phyloP scores from a whole-genome alignment of 2,329 filamentous ascomycete genomes.

The Metarhizium brunneum region DNA sequence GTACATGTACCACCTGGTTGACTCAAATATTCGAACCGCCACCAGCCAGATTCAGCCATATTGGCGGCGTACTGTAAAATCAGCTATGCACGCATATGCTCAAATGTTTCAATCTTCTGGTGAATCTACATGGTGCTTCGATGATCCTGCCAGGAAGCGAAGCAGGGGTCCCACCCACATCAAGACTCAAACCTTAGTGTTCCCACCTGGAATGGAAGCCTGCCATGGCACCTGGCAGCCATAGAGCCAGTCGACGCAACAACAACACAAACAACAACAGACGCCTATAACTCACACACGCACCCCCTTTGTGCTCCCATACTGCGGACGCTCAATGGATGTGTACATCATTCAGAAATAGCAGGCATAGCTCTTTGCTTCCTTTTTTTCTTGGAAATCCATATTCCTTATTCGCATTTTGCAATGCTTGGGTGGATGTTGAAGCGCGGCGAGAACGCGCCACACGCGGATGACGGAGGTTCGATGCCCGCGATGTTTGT shows the following conservation, averaged over 20 bases:
- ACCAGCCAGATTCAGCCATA: too few species aligned
- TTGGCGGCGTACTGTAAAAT: too few species aligned
- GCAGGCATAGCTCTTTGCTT: not conserved
- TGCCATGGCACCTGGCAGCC: too few species aligned
- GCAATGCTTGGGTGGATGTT: conserved; percentile 53
- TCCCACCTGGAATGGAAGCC: too few species aligned
- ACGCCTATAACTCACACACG: not conserved
- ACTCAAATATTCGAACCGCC: too few species aligned
- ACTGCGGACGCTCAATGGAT: not conserved
- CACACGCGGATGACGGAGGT: conserved; percentile 19
- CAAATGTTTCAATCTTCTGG: too few species aligned
- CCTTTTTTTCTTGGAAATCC: not conserved
- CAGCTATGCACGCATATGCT: too few species aligned
- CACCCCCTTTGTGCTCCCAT: not conserved
- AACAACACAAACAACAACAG: not conserved
- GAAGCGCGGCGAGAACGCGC: conserved; percentile 32
- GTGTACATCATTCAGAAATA: not conserved
- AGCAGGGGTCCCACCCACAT: too few species aligned
- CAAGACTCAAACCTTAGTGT: too few species aligned
- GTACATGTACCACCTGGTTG: too few species aligned
- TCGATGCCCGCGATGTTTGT: not conserved
- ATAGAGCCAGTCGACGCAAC: not conserved
- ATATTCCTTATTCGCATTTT: not conserved
- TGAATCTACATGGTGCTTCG: too few species aligned
- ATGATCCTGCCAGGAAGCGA: too few species aligned